Percentiles rank a stretch among this genome's conserved stretches.
phyloP scores from a whole-genome alignment of 192 early-diverging fungal genomes.

The Backusella mclennaniae region DNA sequence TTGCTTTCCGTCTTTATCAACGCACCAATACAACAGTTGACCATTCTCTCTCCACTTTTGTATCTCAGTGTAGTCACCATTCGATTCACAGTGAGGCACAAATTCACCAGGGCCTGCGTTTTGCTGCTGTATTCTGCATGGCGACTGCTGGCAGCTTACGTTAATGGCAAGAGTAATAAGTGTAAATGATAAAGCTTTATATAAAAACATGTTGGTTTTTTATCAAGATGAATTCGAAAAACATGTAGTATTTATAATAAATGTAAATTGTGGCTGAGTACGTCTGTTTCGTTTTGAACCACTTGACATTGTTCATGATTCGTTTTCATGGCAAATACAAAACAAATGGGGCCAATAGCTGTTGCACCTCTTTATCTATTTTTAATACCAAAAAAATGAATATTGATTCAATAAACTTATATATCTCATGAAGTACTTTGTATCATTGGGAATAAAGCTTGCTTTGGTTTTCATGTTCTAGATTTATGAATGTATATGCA shows the following conservation, averaged over 20 bases:
- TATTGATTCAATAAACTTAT: too few species aligned
- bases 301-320: not conserved
- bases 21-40: not conserved
- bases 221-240: not conserved
- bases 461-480: not conserved
- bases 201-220: not conserved
- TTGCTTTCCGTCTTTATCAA: not conserved
- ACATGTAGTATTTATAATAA: not conserved
- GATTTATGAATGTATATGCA: not conserved
- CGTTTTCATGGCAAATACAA: not conserved
- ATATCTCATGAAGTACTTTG: too few species aligned
- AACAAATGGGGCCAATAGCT: not conserved
- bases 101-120: not conserved
- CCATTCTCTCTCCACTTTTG: not conserved
- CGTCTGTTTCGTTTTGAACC: not conserved
- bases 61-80: not conserved
- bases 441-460: too few species aligned
- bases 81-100: not conserved
- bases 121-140: not conserved
- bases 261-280: not conserved
- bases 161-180: not conserved
- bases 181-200: not conserved
- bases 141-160: not conserved
- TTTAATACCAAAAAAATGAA: not conserved
- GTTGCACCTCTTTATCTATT: not conserved